Base-by-base conservation (phyloP, 352 stramenopile species). In the Phytophthora colocasiae region DNA sequence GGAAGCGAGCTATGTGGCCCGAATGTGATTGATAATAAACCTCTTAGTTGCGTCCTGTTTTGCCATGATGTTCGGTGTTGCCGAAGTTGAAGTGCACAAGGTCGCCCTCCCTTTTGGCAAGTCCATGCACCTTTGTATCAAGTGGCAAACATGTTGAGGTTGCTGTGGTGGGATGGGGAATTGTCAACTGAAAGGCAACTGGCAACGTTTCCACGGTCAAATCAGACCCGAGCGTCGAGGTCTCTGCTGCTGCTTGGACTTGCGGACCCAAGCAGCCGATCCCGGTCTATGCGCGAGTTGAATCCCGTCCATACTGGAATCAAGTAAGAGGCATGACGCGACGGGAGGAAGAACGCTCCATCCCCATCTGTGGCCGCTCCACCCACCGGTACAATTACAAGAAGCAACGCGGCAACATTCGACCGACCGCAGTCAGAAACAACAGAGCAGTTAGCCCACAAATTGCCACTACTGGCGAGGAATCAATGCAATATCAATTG, bases 51-150 rank as follows among this genome's bases (percentile, higher is more conserved):
- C 41, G 54, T 53, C 54, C 14, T 53, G 41, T 46, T 24, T 34
- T 34, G 8, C 8, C 6, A 11, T 34, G 31, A 8, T 34, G 31
- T 32, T 45, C 34, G n/a, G 4, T 31, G 14, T 41, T 92, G 66
- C 45, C 27, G 15, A 41, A 56, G 45, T 78, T 92, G 69, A 74
- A 89, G 63, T 73, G 70, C 89, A 70, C 90, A 46, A 50, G 53
- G 43, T 77, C 96, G 47, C 60, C 36, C 36, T 15, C 36, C 36
- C 12, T 43, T 27, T 41, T 79, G 57, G 26, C 57, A 17, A 58
- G 36, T 64, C 58, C 58, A 59, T 66, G 58, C 48, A 66, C 58
- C 10, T 34, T 59, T 59, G 58, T 66, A 66, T 66, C 48, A 66
- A 59, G 47, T 66, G 43, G 26, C 36, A 24, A 31, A 15, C 36